These are phyloP conservation scores for Trichoderma aggressivum DNA, from an alignment of 2,329 filamentous ascomycete genomes.

Conservation along the genomic window DNA sequence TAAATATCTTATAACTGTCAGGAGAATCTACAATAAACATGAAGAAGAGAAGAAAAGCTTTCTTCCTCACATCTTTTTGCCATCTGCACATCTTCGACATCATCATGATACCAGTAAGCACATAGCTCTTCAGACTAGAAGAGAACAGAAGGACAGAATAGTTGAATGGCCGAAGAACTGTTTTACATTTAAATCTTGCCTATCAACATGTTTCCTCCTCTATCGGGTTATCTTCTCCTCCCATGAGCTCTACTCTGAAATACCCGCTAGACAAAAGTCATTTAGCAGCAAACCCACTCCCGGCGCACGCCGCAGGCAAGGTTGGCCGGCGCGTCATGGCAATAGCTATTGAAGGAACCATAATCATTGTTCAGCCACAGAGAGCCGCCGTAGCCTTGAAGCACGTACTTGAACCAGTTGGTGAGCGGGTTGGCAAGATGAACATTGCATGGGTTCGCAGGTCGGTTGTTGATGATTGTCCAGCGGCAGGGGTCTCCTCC, in stretches of 20 bases:
- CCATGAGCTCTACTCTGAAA: neutral
- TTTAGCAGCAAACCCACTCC: neutral
- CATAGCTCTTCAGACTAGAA: neutral
- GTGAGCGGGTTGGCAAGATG: neutral
- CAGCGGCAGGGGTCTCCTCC: neutral
- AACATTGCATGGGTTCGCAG: neutral
- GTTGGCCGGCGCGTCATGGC: neutral
- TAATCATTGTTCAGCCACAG: neutral
- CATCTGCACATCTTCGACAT: neutral
- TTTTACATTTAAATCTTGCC: too few species aligned
- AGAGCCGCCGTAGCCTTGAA: neutral
- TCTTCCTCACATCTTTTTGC: neutral
- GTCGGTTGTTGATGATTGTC: neutral
- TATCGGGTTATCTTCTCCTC: too few species aligned
- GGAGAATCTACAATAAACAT: neutral
- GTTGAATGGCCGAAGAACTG: too few species aligned
- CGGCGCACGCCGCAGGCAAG: neutral
- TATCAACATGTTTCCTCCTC: too few species aligned
- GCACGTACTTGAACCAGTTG: neutral
- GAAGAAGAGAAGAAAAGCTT: neutral
- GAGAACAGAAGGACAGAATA: neutral
- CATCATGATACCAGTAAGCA: neutral
- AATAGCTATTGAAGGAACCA: slow-evolving; percentile 1
- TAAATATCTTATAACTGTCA: neutral
- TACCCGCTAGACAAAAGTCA: neutral